Evolutionary conservation across 2,329 filamentous ascomycete species (phyloP).

Genomic region (Allantophomopsis lycopodina): DNA sequence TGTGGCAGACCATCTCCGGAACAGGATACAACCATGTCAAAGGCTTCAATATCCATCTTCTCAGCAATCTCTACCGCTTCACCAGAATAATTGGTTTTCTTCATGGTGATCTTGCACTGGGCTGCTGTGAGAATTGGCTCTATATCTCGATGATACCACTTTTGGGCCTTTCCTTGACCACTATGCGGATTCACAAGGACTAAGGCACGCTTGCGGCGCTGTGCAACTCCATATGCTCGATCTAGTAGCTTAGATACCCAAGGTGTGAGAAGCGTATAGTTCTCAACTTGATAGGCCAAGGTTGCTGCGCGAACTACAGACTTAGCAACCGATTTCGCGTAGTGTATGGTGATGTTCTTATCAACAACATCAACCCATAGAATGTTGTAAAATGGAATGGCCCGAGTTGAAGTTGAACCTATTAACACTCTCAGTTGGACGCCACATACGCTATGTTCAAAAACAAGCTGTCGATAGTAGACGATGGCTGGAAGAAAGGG

Average conservation of each 20-base stretch:
- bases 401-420: constrained; percentile 21
- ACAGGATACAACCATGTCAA: constrained; percentile 76
- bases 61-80: constrained; percentile 70
- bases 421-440: neutral
- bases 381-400: constrained; percentile 70
- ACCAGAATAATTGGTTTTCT: constrained; percentile 56
- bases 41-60: constrained; percentile 62
- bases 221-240: constrained; percentile 56
- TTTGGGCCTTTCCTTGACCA: constrained; percentile 64
- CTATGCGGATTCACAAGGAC: constrained; percentile 86
- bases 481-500: constrained; percentile 6
- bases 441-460: too few species aligned
- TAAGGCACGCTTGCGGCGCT: constrained; percentile 65
- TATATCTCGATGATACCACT: constrained; percentile 61
- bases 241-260: constrained; percentile 56
- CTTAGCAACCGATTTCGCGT: constrained; percentile 48
- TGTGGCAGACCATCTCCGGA: constrained; percentile 87
- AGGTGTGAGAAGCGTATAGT: constrained; percentile 11
- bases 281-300: constrained; percentile 42
- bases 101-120: constrained; percentile 60
- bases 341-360: constrained; percentile 54
- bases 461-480: constrained; percentile 5
- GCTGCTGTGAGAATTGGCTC: constrained; percentile 76
- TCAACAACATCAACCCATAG: constrained; percentile 62
- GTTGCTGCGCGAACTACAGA: constrained; percentile 44